Evolutionary conservation across 148 eudicot species (phyloP), one percentile per base, ranked within the genome.

Genomic region (Chenopodium suecicum): DNA sequence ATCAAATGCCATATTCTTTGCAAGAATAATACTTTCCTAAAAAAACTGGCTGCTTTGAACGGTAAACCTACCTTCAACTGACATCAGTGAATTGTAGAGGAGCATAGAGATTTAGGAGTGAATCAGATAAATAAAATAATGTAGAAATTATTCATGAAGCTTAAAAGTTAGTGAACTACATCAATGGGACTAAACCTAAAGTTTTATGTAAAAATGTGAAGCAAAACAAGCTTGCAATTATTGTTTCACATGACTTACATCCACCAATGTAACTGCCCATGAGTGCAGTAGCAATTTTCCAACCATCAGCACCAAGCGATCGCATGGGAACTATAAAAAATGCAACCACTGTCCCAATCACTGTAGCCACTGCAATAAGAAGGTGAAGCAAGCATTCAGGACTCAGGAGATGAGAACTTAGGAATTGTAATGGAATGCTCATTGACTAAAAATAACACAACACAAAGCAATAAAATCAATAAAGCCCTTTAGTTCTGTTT

Each of bases 181-280:
- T 25, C 12, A 78, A 29, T 25, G 13, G 13, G 81, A 78, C 32
- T 34, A 34, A 60, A 65, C 8, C 71, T 50, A 66, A 67, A 60
- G 17, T 72, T 34, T 4, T 22, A 22, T 1, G 23, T 41, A 50
- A 68, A 19, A 58, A 3, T 64, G 48, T 58, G 73, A 84, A 19
- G 25, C 70, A 75, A 52, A 68, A 56, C 20, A 66, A 44, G 74
- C 52, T 67, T 4, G 34, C 31, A 70, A 75, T 62, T 54, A 64
- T 8, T 58, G 68, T 54, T 70, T 37, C 32, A 48, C 46, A 29
- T 16, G 31, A 70, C 32, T 86, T 90, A 91, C 97, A 89, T 92
- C 98, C 98, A 79, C 97, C 98, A 85, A 92, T 95, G 79, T 95
- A 92, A 82, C 98, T 95, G 44, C 97, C 97, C 98, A 95, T 95